Base-by-base conservation (phyloP, 2,329 filamentous ascomycete species). In the Penicillium sp. region DNA sequence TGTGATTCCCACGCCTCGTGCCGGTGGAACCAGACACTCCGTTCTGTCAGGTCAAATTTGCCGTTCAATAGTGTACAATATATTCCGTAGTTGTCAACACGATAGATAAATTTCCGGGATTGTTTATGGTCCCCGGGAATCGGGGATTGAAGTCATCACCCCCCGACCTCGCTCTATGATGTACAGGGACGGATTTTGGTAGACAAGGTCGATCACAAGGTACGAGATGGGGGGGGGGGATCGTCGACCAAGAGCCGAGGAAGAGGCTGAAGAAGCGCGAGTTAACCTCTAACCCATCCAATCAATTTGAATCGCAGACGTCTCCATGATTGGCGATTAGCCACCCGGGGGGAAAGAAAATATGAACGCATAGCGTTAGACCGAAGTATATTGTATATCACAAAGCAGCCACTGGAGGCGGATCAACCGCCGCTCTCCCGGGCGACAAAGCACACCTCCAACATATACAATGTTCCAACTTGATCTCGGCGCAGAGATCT, bases 351-450 rank as follows among this genome's bases (percentile, higher is more conserved):
- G 13, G 16, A n/a, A 45, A 27, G 2, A 1, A 7, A 16, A 47
- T 18, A n/a, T 18, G 40, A 14, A 23, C 23, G 23, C 23, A 23
- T 23, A 23, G 26, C n/a, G 14, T 35, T n/a, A 40, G 42, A 32
- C 42, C 9, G 18, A 32, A 47, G 49, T 51, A 51, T 38, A 16
- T 32, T 29, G 18, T 32, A 23, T n/a, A 16, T 19, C 14, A 14
- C 6, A 7, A 16, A 39, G 9, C 4, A 8, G n/a, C 36, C 35
- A 38, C 11, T 39, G 16, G 9, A 16, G 16, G 43, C 34, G 11
- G 43, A 51, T 51, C 48, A 51, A 39, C 48, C 18, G 49, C 49
- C 36, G 34, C 49, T 51, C 49, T 51, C 42, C 49, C 42, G 41
- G 34, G 16, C 14, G 10, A 51, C 40, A 46, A 19, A 23, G 43